A percentile compares a stretch with the other conserved stretches of the same genome.
Conservation (phyloP, 371 early-diverging fungal genomes). For the Rhizopus microsporus region DNA sequence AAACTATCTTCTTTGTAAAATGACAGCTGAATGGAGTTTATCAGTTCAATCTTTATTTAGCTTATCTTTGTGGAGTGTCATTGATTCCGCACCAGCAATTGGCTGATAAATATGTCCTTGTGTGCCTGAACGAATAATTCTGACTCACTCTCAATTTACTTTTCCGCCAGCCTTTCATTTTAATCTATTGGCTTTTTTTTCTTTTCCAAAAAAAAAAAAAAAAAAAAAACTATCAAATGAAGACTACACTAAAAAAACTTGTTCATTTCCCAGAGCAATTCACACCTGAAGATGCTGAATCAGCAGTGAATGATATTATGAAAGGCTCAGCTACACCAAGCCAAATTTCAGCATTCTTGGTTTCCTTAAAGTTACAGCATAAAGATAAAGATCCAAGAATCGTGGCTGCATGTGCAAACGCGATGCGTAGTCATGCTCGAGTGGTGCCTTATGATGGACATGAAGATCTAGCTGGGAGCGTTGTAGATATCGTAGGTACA, state of each 20-base stretch:
- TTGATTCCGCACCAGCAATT: too few species aligned
- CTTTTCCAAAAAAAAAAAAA: too few species aligned
- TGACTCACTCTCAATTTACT: background rate
- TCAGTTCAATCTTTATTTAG: too few species aligned
- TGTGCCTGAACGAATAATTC: background rate
- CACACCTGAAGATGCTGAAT: conserved; percentile 64
- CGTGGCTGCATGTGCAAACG: conserved; percentile 76
- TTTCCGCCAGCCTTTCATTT: background rate
- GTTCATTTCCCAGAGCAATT: conserved; percentile 65
- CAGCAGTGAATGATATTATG: conserved; percentile 78
- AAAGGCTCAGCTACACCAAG: conserved; percentile 70
- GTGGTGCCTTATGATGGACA: conserved; percentile 50
- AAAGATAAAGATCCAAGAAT: conserved; percentile 77
- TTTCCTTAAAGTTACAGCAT: conserved; percentile 69
- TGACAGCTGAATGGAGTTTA: too few species aligned
- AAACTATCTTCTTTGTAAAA: too few species aligned
- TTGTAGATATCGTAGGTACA: conserved; percentile 96
- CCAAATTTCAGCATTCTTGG: conserved; percentile 87
- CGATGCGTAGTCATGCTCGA: conserved; percentile 65
- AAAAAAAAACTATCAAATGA: conserved; percentile 27
- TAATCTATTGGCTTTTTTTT: too few species aligned
- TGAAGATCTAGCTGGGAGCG: conserved; percentile 42
- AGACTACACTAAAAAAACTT: conserved; percentile 62
- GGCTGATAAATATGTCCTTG: too few species aligned
- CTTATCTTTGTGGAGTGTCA: too few species aligned